These are phyloP conservation scores for Arbutus unedo DNA, from an alignment of 148 eudicot genomes.

Conservation along the genomic window DNA sequence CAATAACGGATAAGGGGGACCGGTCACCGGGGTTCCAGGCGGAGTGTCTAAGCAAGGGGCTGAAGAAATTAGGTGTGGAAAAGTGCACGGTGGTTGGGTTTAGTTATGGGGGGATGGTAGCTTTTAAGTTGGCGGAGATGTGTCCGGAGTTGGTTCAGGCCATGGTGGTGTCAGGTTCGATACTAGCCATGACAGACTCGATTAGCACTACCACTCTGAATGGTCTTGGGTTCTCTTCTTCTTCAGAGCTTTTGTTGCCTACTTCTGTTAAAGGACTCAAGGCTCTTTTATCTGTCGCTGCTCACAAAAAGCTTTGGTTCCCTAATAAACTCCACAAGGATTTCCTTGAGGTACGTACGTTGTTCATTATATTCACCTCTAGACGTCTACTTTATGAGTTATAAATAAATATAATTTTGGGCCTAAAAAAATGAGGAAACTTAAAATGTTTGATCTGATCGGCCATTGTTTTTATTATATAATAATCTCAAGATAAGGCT, in stretches of 20 bases:
- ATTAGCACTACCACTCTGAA: conserved; percentile 52
- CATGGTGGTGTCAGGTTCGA: conserved; percentile 77
- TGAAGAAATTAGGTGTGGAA: conserved; percentile 56
- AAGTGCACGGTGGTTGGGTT: conserved; percentile 77
- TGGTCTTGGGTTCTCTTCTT: conserved; percentile 64
- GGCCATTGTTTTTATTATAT: too few species aligned
- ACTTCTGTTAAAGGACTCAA: conserved; percentile 71
- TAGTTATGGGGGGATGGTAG: conserved; percentile 96
- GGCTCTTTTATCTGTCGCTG: conserved; percentile 73
- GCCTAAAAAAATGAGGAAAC: too few species aligned
- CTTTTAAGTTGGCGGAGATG: conserved; percentile 76
- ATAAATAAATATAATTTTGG: too few species aligned
- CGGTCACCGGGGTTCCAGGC: conserved; percentile 73
- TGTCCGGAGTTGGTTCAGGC: conserved; percentile 65
- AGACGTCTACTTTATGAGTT: too few species aligned
- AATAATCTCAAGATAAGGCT: too few species aligned
- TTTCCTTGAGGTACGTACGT: conserved; percentile 62
- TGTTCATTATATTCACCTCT: background rate
- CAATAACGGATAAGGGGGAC: conserved; percentile 42
- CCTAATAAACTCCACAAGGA: conserved; percentile 74
- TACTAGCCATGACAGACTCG: conserved; percentile 82
- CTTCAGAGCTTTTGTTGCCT: conserved; percentile 82
- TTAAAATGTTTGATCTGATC: too few species aligned
- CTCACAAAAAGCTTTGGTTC: conserved; percentile 81
- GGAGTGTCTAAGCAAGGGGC: conserved; percentile 51